A percentile compares a stretch with the other conserved stretches of the same genome.
Conservation (phyloP, 352 stramenopile genomes). For the Phytopythium helicoides region DNA sequence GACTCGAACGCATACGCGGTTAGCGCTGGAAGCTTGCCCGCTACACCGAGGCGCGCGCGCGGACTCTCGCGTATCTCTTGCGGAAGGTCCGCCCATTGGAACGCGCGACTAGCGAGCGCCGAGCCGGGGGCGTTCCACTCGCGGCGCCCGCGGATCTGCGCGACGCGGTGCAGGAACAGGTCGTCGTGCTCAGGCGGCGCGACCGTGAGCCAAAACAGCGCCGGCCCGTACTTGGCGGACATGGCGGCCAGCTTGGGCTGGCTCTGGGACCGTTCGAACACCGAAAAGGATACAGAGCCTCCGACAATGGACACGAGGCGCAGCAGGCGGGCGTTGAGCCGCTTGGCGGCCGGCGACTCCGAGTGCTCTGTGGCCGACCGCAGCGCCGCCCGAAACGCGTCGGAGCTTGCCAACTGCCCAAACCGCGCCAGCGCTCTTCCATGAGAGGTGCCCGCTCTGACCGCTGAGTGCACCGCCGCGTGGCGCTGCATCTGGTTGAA, state of each 20-base stretch:
- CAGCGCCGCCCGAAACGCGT: no score
- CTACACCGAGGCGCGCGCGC: conserved; percentile 2
- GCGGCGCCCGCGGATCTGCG: not conserved
- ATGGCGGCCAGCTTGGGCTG: conserved; percentile 18
- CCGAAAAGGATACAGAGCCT: conserved; percentile 18
- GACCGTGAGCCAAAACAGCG: conserved; percentile 17
- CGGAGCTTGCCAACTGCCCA: not conserved
- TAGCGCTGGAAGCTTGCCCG: conserved; percentile 9
- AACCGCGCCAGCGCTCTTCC: conserved; percentile 1
- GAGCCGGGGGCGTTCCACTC: conserved; percentile 4
- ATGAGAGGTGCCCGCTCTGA: not conserved
- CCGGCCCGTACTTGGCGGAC: conserved; percentile 14
- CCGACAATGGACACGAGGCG: conserved; percentile 17
- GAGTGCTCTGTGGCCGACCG: no score
- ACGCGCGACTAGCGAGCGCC: no score
- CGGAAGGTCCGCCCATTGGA: no score
- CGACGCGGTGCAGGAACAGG: conserved; percentile 11
- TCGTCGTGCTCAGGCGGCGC: conserved; percentile 22
- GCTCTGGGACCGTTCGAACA: conserved; percentile 16
- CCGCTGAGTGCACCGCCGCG: conserved; percentile 7
- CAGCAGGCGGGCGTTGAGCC: conserved; percentile 13
- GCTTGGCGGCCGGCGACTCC: conserved; percentile 2
- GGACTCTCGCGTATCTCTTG: not conserved
- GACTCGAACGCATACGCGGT: conserved; percentile 8
- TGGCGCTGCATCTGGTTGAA: conserved; percentile 19